Evolutionary conservation across 2,329 filamentous ascomycete species (phyloP).

Genomic region (Pseudocercospora fuligena): DNA sequence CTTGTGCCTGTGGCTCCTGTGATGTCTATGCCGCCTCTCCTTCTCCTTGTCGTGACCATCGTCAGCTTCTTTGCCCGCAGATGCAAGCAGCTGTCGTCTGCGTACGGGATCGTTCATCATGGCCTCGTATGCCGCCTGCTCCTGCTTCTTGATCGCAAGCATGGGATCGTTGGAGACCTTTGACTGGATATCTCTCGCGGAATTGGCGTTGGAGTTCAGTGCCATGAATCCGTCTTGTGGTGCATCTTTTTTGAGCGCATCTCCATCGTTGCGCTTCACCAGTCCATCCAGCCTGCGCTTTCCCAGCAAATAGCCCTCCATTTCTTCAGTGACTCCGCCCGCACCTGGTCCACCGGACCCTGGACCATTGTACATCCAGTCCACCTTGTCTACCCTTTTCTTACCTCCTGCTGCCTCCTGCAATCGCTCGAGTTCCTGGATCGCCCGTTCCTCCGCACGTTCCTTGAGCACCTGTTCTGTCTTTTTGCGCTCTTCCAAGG

Average conservation of each 20-base stretch:
- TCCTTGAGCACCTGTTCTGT: slow-evolving; percentile 91
- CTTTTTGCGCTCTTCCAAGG: slow-evolving; percentile 91
- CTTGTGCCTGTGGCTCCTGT: slow-evolving; percentile 30
- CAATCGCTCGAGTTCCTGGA: slow-evolving; percentile 87
- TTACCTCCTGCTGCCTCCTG: slow-evolving; percentile 86
- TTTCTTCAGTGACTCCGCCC: slow-evolving; percentile 72
- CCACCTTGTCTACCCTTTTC: slow-evolving; percentile 80
- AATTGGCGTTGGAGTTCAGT: slow-evolving; percentile 65
- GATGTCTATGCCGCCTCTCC: slow-evolving; percentile 38
- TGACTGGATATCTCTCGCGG: slow-evolving; percentile 74
- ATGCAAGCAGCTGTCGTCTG: slow-evolving; percentile 68
- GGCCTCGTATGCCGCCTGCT: slow-evolving; percentile 58
- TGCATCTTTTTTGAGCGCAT: slow-evolving; percentile 74
- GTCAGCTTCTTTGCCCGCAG: slow-evolving; percentile 40
- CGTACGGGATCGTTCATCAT: slow-evolving; percentile 79
- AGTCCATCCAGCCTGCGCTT: slow-evolving; percentile 90
- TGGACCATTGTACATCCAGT: slow-evolving; percentile 98
- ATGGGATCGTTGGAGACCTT: slow-evolving; percentile 93
- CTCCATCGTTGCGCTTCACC: slow-evolving; percentile 78
- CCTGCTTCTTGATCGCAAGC: slow-evolving; percentile 89
- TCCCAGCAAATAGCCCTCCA: slow-evolving; percentile 89
- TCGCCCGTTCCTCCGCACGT: slow-evolving; percentile 87
- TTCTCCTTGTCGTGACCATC: slow-evolving; percentile 35
- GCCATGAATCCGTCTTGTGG: slow-evolving; percentile 61
- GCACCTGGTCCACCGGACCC: slow-evolving; percentile 75